Percentiles rank a stretch among this genome's conserved stretches.
phyloP scores from a whole-genome alignment of 2,329 filamentous ascomycete genomes.

The Thielaviopsis ethacetica region DNA sequence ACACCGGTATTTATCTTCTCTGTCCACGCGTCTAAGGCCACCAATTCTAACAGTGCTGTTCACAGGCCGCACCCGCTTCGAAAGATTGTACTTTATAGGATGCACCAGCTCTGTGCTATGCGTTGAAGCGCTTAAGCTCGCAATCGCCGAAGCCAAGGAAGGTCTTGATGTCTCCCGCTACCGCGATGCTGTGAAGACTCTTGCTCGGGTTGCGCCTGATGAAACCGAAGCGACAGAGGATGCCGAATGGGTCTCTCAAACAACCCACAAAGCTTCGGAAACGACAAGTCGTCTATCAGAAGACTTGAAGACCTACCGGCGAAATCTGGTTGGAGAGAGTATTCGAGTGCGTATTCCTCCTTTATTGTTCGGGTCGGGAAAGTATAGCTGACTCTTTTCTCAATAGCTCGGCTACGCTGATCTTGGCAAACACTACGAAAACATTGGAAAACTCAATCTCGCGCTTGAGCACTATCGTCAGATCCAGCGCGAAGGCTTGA shows the following conservation, averaged over 20 bases:
- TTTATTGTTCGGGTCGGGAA: not conserved
- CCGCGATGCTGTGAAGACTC: constrained; percentile 45
- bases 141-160: constrained; percentile 57
- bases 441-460: constrained; percentile 53
- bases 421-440: constrained; percentile 67
- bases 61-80: constrained; percentile 61
- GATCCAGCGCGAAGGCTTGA: constrained; percentile 84
- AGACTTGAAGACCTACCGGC: constrained; percentile 85
- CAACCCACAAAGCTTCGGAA: constrained; percentile 46
- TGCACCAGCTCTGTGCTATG: constrained; percentile 58
- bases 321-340: constrained; percentile 94
- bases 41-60: not conserved
- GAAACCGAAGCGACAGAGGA: constrained; percentile 55
- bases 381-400: not conserved
- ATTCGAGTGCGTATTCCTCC: constrained; percentile 47
- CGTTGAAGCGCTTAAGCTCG: constrained; percentile 64
- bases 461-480: constrained; percentile 65
- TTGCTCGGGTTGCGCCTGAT: constrained; percentile 45
- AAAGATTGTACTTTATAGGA: constrained; percentile 71
- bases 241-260: constrained; percentile 56
- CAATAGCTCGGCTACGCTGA: constrained; percentile 85
- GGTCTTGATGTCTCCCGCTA: constrained; percentile 62
- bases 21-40: not conserved
- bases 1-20: constrained; percentile 43
- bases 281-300: constrained; percentile 64